Evolutionary conservation across 2,329 filamentous ascomycete genomes (phyloP), one percentile per base, ranked within the genome.

Genomic region (Aspergillus thermomutatus): DNA sequence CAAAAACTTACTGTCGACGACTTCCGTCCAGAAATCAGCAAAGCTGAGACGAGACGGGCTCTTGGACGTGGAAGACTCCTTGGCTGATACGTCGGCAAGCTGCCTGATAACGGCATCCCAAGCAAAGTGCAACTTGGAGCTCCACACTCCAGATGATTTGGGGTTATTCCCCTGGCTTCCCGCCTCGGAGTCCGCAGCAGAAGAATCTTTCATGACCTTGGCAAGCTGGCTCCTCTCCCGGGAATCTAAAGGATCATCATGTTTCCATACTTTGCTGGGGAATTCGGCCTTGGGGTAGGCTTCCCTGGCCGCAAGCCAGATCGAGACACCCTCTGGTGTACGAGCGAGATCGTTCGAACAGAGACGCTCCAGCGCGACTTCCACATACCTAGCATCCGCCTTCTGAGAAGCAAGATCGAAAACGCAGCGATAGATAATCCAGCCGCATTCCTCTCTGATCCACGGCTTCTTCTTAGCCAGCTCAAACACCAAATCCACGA

Each of bases 381-480:
- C 81, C 1, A 84, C 84, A 55, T 85, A 82, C 55, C 81, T 77
- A 9, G 65, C 60, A 19, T 74, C 63, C 21, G 72, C 69, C 27
- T 75, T 67, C 28, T 74, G 69, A 8, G 72, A 41, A 9, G 67
- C 68, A 31, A 83, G 65, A 21, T 87, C 85, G 31, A 82, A 81
- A 40, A 94, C 73, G 14, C 88, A 86, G 68, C 91, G 86, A 47
- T 89, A 87, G 26, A 97, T 80, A 49, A 94, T 85, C 81, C 87
- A 91, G 31, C 90, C 91, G 66, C 91, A 96, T 71, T 96, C 90
- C 66, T 93, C 87, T 59, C 91, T 85, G 63, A 97, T 81, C 93
- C 92, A 97, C 31, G 90, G 85, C 74, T 96, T 95, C 75, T 90
- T 90, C 65, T 85, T 83, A 43, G 89, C 86, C 58, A 97, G 82